phyloP scores from a whole-genome alignment of 345 rosid genomes.

The Schrenkiella parvula region DNA sequence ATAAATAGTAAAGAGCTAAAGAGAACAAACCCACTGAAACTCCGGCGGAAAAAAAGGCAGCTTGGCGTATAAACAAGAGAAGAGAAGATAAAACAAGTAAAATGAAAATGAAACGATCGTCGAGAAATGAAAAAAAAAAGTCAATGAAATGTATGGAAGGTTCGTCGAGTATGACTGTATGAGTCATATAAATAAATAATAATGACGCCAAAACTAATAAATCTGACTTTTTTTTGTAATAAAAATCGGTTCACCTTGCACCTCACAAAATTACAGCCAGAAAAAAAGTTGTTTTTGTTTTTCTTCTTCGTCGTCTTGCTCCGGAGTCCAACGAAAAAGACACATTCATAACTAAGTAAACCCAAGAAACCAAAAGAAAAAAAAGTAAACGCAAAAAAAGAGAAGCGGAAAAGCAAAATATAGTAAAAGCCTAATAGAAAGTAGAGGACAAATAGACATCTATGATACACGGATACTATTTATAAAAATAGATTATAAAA shows the following conservation, averaged over 20 bases:
- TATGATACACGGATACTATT: neutral
- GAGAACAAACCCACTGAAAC: neutral
- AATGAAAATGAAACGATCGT: slow-evolving; percentile 4
- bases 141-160: slow-evolving; percentile 17
- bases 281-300: neutral
- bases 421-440: neutral
- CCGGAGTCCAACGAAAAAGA: neutral
- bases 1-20: neutral
- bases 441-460: slow-evolving; percentile 1
- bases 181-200: neutral
- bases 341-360: neutral
- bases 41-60: slow-evolving; percentile 3
- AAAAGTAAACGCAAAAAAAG: neutral
- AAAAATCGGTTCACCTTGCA: neutral
- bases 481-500: neutral
- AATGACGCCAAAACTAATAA: neutral
- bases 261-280: neutral
- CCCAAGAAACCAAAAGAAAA: neutral
- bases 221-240: neutral
- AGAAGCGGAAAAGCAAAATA: neutral
- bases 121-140: neutral
- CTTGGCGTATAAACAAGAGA: slow-evolving; percentile 12
- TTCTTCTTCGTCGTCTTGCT: slow-evolving; percentile 1
- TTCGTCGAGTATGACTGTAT: neutral
- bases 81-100: neutral